Percentiles rank a stretch among this genome's conserved stretches.
phyloP scores from a whole-genome alignment of 2,329 filamentous ascomycete genomes.

The Apiospora arundinis region DNA sequence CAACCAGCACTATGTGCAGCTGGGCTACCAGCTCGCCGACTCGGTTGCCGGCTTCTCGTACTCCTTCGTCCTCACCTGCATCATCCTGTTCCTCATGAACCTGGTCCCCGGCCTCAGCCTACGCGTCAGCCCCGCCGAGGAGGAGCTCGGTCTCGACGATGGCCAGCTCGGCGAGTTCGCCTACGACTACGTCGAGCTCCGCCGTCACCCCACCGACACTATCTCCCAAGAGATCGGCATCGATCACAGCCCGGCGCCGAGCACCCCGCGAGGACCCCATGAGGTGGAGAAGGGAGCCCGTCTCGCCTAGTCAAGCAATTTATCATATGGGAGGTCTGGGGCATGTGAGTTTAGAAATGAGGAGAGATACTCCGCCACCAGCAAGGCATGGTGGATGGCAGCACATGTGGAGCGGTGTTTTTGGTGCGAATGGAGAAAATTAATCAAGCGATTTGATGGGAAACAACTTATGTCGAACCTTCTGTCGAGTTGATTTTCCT shows the following conservation, averaged over 20 bases:
- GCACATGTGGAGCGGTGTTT: not conserved
- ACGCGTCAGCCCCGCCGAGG: slow-evolving; percentile 69
- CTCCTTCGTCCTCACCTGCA: slow-evolving; percentile 70
- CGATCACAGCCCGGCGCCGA: slow-evolving; percentile 27
- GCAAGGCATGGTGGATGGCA: not conserved
- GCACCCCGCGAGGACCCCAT: slow-evolving; percentile 36
- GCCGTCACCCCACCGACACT: slow-evolving; percentile 64
- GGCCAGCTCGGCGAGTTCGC: slow-evolving; percentile 82
- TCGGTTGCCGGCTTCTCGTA: slow-evolving; percentile 69
- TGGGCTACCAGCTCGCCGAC: slow-evolving; percentile 75
- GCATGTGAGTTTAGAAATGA: too few relatives aligned
- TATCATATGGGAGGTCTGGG: not conserved
- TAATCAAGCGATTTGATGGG: not conserved
- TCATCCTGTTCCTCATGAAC: slow-evolving; percentile 76
- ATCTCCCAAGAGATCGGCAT: slow-evolving; percentile 23
- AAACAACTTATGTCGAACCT: not conserved
- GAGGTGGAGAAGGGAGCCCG: slow-evolving; percentile 32
- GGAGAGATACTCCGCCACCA: not conserved
- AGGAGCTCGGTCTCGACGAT: slow-evolving; percentile 74
- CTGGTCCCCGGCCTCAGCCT: slow-evolving; percentile 73
- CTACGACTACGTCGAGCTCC: slow-evolving; percentile 80
- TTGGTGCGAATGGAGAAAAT: not conserved
- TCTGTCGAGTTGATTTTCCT: not conserved
- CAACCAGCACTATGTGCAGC: slow-evolving; percentile 72
- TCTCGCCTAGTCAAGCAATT: slow-evolving; percentile 27